Evolutionary conservation across 2,329 filamentous ascomycete genomes (phyloP).

Genomic region (Simplicillium sp.): DNA sequence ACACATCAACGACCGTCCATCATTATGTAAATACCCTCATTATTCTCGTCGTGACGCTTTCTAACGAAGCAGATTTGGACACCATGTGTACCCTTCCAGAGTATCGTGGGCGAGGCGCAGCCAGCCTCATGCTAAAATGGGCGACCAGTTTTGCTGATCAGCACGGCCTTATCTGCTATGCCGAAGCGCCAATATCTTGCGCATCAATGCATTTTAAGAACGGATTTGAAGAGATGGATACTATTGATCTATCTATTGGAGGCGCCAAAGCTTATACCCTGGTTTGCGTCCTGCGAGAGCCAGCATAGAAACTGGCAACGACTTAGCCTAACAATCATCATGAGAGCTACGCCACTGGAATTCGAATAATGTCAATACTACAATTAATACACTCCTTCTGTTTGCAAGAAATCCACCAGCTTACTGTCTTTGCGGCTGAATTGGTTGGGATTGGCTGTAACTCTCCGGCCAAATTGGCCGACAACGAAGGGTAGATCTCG

Average conservation of each 20-base stretch:
- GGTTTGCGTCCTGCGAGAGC: too few relatives aligned
- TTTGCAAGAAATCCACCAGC: too few relatives aligned
- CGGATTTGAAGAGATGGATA: background rate
- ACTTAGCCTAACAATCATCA: too few relatives aligned
- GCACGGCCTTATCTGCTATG: slow-evolving; percentile 1
- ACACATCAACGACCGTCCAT: background rate
- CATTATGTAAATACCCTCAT: background rate
- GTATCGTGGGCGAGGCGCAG: background rate
- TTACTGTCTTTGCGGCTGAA: too few relatives aligned
- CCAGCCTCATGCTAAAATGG: slow-evolving; percentile 3
- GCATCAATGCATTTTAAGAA: background rate
- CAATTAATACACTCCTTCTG: too few relatives aligned
- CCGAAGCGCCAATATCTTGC: background rate
- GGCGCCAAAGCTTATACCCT: too few relatives aligned
- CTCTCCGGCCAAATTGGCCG: too few relatives aligned
- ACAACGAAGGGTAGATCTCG: too few relatives aligned
- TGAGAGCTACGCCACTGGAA: too few relatives aligned
- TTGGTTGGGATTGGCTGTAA: too few relatives aligned
- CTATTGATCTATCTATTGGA: background rate
- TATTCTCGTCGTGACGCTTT: background rate
- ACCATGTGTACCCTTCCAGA: slow-evolving; percentile 1
- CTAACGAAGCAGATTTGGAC: background rate
- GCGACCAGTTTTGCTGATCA: slow-evolving; percentile 1
- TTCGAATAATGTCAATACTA: too few relatives aligned
- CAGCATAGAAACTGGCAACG: too few relatives aligned